Evolutionary conservation across 2,329 filamentous ascomycete genomes (phyloP).

Genomic region (Fusarium haematococcum): DNA sequence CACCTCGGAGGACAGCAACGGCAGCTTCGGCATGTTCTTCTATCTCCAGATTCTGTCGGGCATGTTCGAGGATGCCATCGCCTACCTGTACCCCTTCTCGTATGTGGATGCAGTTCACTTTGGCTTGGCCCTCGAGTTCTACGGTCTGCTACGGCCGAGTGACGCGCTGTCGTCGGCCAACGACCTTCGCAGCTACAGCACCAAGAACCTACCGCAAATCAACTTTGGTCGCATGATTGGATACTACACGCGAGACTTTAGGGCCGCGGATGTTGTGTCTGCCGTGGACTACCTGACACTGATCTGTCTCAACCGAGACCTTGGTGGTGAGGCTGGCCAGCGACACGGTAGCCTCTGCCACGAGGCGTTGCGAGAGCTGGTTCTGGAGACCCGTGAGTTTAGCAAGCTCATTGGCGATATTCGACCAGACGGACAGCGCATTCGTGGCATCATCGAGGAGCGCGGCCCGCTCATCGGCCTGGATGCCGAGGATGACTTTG

Average conservation of each 20-base stretch:
- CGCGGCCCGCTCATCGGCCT: slow-evolving; percentile 85
- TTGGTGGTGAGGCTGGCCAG: slow-evolving; percentile 78
- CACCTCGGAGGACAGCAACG: slow-evolving; percentile 77
- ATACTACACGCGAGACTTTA: slow-evolving; percentile 96
- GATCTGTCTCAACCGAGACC: slow-evolving; percentile 91
- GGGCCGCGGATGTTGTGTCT: slow-evolving; percentile 86
- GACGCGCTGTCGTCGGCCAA: slow-evolving; percentile 81
- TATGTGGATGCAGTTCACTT: slow-evolving; percentile 97
- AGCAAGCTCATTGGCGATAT: slow-evolving; percentile 94
- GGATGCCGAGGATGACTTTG: slow-evolving; percentile 82
- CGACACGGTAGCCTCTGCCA: slow-evolving; percentile 88
- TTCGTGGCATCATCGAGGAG: slow-evolving; percentile 88
- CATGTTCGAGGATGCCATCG: slow-evolving; percentile 93
- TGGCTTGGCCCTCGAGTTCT: slow-evolving; percentile 87
- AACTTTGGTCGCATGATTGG: slow-evolving; percentile 95
- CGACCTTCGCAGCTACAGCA: slow-evolving; percentile 76
- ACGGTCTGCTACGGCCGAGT: slow-evolving; percentile 88
- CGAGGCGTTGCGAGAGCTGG: slow-evolving; percentile 91
- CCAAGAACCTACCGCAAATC: slow-evolving; percentile 80
- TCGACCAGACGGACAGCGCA: slow-evolving; percentile 83
- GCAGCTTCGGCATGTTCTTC: slow-evolving; percentile 90
- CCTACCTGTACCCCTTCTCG: slow-evolving; percentile 90
- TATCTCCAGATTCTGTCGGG: slow-evolving; percentile 91
- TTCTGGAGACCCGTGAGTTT: slow-evolving; percentile 97
- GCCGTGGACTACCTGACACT: slow-evolving; percentile 94